These are phyloP conservation scores for Amoebophrya sp. DNA, from an alignment of 169 alveolate species.

Conservation along the genomic window DNA sequence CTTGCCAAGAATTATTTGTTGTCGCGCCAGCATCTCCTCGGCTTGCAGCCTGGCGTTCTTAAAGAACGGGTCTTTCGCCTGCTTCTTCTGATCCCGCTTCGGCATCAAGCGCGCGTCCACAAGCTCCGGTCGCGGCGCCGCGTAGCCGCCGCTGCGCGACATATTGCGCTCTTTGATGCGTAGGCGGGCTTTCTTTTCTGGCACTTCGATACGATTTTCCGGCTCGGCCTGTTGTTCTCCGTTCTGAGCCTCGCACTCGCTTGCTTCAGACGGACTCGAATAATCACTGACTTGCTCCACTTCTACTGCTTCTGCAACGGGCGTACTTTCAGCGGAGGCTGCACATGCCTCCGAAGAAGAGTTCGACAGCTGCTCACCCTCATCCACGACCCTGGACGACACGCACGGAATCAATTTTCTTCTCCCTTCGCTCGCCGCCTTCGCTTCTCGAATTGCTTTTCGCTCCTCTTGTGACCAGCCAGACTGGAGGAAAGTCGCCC, in stretches of 20 bases:
- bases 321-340: no score
- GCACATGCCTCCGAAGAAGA: background rate
- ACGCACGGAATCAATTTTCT: no score
- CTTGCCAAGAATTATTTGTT: no score
- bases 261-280: background rate
- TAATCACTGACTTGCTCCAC: no score
- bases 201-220: background rate
- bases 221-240: background rate
- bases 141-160: background rate
- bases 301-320: no score
- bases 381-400: background rate
- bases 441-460: no score
- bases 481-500: no score
- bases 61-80: no score
- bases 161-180: background rate
- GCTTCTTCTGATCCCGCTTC: background rate
- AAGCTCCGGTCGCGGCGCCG: background rate
- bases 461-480: no score
- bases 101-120: background rate
- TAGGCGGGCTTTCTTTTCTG: no score
- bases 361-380: background rate
- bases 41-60: no score
- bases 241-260: background rate
- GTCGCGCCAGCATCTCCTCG: no score
- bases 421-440: background rate